Evolutionary conservation across 345 rosid species (phyloP).

Genomic region (Aquilaria sinensis): DNA sequence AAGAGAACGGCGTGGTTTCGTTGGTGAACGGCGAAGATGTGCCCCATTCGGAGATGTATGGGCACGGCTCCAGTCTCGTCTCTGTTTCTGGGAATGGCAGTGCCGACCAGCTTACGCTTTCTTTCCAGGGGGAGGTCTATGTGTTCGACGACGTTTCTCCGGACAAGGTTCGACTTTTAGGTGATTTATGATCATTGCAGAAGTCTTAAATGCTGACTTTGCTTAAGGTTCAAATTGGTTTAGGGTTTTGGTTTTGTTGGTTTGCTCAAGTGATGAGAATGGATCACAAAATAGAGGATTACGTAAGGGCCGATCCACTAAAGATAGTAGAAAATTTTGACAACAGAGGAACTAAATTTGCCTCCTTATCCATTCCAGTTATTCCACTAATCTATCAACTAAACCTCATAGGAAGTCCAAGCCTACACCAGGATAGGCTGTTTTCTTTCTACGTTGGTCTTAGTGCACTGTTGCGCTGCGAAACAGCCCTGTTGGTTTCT

Average conservation of each 20-base stretch:
- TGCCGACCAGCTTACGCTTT: conserved; percentile 35
- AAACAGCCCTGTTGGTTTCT: no score
- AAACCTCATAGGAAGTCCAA: no score
- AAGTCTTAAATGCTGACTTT: neutral
- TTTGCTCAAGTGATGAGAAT: conserved; percentile 3
- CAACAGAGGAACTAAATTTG: no score
- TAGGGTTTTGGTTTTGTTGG: conserved; percentile 7
- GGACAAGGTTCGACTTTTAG: conserved; percentile 27
- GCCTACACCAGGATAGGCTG: neutral
- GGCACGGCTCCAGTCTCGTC: conserved; percentile 14
- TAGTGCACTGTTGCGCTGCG: no score
- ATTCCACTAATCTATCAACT: no score
- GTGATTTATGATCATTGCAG: neutral
- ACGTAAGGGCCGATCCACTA: neutral
- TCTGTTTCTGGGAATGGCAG: conserved; percentile 13
- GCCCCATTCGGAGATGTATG: conserved; percentile 14
- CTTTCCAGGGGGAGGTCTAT: conserved; percentile 49
- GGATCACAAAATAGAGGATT: neutral
- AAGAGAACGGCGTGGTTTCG: conserved; percentile 12
- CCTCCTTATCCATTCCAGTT: no score
- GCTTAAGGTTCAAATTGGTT: neutral
- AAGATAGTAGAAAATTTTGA: no score
- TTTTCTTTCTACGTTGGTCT: neutral
- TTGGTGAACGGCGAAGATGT: conserved; percentile 17
- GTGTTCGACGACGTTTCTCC: conserved; percentile 43